Percentiles rank a stretch among this genome's conserved stretches.
Evolutionary conservation across 106 monocot species (phyloP).

Genomic region (Phalaenopsis aphrodite): DNA sequence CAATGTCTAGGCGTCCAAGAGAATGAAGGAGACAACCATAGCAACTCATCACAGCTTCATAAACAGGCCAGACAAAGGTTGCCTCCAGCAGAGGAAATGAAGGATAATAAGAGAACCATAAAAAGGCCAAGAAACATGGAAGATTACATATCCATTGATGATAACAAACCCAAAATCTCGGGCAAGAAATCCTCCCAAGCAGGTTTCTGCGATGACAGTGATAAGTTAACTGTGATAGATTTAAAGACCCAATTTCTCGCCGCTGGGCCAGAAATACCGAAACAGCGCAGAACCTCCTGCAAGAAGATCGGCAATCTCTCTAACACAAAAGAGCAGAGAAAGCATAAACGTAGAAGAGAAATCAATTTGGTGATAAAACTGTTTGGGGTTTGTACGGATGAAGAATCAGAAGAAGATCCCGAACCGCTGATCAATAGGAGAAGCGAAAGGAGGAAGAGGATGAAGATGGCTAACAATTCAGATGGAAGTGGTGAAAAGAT

Average conservation of each 20-base stretch:
- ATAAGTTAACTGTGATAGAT: background rate
- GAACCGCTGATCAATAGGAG: conserved; percentile 54
- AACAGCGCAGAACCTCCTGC: background rate
- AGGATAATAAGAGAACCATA: conserved; percentile 5
- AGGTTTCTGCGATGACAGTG: background rate
- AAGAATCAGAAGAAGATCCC: conserved; percentile 27
- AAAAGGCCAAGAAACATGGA: conserved; percentile 1
- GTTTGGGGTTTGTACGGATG: conserved; percentile 16
- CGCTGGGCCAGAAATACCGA: background rate
- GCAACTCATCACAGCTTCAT: background rate
- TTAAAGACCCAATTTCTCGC: background rate
- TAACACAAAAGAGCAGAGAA: background rate
- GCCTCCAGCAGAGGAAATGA: conserved; percentile 1
- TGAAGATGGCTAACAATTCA: conserved; percentile 12
- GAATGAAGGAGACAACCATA: background rate
- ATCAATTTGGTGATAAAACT: conserved; percentile 2
- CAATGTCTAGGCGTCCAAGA: background rate
- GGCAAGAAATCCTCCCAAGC: background rate
- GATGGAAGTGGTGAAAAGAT: background rate
- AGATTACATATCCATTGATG: background rate
- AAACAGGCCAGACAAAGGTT: background rate
- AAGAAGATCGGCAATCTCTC: background rate
- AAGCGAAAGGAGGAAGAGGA: conserved; percentile 39
- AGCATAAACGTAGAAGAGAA: conserved; percentile 1
- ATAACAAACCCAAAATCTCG: background rate